Base-by-base conservation (phyloP, 2,329 filamentous ascomycete genomes). In the Chlorencoelia australis region DNA sequence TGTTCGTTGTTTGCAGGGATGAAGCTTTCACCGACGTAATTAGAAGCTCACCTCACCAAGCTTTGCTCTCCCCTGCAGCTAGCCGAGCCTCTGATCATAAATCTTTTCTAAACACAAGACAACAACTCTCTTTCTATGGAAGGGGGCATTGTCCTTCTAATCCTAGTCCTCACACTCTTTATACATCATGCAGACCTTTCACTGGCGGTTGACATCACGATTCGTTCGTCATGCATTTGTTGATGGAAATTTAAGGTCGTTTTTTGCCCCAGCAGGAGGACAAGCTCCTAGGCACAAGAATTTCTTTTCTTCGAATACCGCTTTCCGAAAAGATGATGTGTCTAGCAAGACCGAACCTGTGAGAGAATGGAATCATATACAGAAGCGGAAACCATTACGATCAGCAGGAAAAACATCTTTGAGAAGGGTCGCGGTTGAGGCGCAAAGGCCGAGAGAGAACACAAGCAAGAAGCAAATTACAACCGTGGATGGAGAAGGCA, bases 351-450 rank as follows among this genome's bases (percentile, higher is more conserved):
- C n/a, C 7, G 36, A 30, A 8, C n/a, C 25, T 7, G 6, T 19
- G 10, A n/a, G 33, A 1, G 37, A 40, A 15, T 7, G 21, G 22
- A 36, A 36, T 7, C 33, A 26, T 4, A 18, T 41, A 4, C 47
- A 48, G 21, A 57, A 57, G 51, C 65, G 67, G 39, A 70, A 72
- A 45, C 56, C 59, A 5, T 52, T 58, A n/a, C 60, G 71, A 43
- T 62, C 63, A 16, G 65, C 68, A 16, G 64, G 74, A 29, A 82
- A 86, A 47, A 82, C 79, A 43, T 91, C 85, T 2, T 66, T 95
- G 20, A 77, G 89, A 37, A 74, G 87, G 40, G 86, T 94, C 9
- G 86, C 88, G 20, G 82, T 86, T 13, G 86, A 91, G 51, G 87
- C 88, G 13, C 86, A 94, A 63, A 73, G 45, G 60, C 77, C 44